Percentiles rank a stretch among this genome's conserved stretches.
Conservation (phyloP, 108 stramenopile species). For the Chaetoceros muelleri region DNA sequence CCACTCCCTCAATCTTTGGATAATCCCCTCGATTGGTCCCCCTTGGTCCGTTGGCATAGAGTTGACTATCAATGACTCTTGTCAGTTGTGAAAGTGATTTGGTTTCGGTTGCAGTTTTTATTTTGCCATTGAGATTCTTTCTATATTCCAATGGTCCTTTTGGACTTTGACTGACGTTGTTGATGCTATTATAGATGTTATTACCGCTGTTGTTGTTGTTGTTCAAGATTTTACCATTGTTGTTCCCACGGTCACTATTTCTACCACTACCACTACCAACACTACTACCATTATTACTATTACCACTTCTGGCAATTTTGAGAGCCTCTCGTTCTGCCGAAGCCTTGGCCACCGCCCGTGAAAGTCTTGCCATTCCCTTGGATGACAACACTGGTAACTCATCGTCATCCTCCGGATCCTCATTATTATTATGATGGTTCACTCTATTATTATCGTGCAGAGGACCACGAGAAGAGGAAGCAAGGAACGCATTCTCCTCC, state of each 20-base stretch:
- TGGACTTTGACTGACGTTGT: neutral
- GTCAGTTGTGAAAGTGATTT: neutral
- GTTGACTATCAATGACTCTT: slow-evolving; percentile 1
- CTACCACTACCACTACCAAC: neutral
- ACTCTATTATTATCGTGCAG: neutral
- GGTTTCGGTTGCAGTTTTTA: neutral
- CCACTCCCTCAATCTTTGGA: neutral
- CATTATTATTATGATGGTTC: neutral
- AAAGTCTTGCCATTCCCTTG: neutral
- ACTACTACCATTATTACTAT: neutral
- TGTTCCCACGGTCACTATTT: neutral
- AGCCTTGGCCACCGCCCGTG: neutral
- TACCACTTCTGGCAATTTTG: neutral
- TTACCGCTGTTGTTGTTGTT: neutral
- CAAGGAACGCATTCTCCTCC: no score
- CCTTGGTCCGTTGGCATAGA: neutral
- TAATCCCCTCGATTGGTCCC: neutral
- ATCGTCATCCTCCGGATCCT: no score
- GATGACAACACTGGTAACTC: neutral
- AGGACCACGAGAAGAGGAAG: no score
- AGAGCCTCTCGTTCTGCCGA: neutral
- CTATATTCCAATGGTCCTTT: neutral
- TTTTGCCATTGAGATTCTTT: neutral
- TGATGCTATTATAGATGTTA: neutral
- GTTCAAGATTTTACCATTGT: neutral